Percentiles rank a stretch among this genome's conserved stretches.
These are phyloP conservation scores for Arthromyces matolae DNA, from an alignment of 768 basidiomycete species.

Conservation along the genomic window DNA sequence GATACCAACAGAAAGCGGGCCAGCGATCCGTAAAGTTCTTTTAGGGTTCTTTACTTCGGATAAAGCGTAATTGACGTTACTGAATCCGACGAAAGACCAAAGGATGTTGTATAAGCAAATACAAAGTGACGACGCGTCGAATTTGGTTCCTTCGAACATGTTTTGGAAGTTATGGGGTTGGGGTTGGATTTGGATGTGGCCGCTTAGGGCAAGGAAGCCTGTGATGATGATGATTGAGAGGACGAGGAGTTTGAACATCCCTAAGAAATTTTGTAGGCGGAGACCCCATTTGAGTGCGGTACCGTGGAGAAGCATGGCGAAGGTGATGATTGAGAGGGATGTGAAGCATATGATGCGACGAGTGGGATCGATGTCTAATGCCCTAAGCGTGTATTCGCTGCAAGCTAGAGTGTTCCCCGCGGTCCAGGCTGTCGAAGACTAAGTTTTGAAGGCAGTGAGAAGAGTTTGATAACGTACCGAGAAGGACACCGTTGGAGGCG, in stretches of 20 bases:
- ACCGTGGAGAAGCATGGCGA: conserved; percentile 34
- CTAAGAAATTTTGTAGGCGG: conserved; percentile 55
- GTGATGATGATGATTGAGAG: conserved; percentile 42
- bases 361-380: conserved; percentile 17
- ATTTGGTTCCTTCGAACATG: conserved; percentile 31
- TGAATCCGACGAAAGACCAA: conserved; percentile 56
- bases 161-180: conserved; percentile 28
- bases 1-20: conserved; percentile 52
- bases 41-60: conserved; percentile 61
- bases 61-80: conserved; percentile 65
- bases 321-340: conserved; percentile 29
- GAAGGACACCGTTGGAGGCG: conserved; percentile 48
- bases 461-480: conserved; percentile 25
- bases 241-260: conserved; percentile 49
- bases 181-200: conserved; percentile 23
- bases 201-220: conserved; percentile 39
- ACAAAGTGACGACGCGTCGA: conserved; percentile 40
- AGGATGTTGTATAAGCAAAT: conserved; percentile 44
- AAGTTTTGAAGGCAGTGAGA: neutral
- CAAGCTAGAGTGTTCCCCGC: conserved; percentile 48
- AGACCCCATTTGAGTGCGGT: conserved; percentile 44
- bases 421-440: conserved; percentile 11
- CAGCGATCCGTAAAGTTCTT: conserved; percentile 60
- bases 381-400: conserved; percentile 42
- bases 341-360: conserved; percentile 22